Conservation (phyloP, 208 protist genomes). For the Borovskyia barvae region DNA sequence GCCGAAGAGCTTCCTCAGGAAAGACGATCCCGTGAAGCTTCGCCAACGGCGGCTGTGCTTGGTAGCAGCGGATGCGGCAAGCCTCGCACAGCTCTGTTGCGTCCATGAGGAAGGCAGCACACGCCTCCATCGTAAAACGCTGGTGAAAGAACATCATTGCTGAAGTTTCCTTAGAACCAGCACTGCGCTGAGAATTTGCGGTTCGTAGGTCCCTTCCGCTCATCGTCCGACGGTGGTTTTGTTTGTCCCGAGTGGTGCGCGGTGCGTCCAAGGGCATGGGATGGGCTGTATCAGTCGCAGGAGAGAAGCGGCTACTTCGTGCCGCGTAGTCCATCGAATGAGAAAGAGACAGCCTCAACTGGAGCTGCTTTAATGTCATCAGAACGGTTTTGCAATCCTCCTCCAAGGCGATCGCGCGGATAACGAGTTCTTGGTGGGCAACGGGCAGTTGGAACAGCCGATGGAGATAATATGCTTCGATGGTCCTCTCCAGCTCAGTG, state of each 20-base stretch:
- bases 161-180: conserved; percentile 1
- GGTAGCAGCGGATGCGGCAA: conserved; percentile 33
- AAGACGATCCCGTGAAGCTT: conserved; percentile 26
- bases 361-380: conserved; percentile 37
- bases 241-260: neutral
- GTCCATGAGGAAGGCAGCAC: conserved; percentile 56
- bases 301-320: too few species aligned
- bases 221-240: conserved; percentile 2
- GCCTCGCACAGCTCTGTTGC: conserved; percentile 26
- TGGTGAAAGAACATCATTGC: conserved; percentile 30
- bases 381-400: conserved; percentile 35
- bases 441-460: conserved; percentile 36
- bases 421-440: conserved; percentile 43
- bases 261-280: conserved; percentile 2
- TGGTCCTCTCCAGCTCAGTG: conserved; percentile 31
- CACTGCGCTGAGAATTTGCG: neutral
- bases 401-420: conserved; percentile 25
- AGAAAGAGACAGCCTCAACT: conserved; percentile 5
- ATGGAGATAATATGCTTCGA: conserved; percentile 38
- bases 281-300: neutral
- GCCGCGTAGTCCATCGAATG: too few species aligned
- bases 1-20: conserved; percentile 34
- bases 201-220: neutral
- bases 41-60: conserved; percentile 36
- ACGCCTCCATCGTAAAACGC: conserved; percentile 37